Conservation (phyloP, 75 land plant species). For the Cupressus sempervirens region DNA sequence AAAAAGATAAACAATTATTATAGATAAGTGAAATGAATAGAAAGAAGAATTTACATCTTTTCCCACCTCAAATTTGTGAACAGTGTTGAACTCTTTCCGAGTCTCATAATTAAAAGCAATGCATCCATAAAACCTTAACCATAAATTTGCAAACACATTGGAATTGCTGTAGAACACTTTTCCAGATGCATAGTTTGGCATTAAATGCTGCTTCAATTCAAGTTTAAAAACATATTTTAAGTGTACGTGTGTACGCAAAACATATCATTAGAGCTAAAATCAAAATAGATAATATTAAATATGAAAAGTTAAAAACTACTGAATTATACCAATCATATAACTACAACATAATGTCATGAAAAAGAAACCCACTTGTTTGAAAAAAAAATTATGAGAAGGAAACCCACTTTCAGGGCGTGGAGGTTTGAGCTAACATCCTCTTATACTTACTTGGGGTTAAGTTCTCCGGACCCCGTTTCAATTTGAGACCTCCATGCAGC, state of each 20-base stretch:
- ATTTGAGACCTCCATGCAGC: no score
- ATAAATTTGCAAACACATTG: not conserved
- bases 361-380: not conserved
- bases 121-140: no score
- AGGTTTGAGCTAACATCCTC: no score
- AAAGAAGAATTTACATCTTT: not conserved
- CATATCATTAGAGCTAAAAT: not conserved
- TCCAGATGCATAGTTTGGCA: not conserved
- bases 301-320: not conserved
- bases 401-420: no score
- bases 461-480: no score
- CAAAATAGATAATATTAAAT: not conserved
- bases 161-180: conserved; percentile 1
- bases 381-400: no score
- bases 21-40: not conserved
- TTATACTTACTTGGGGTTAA: no score
- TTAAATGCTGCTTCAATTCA: no score
- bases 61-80: not conserved
- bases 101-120: not conserved
- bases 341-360: not conserved
- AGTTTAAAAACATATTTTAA: not conserved
- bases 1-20: not conserved
- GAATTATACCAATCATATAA: not conserved
- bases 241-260: not conserved
- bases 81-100: not conserved